Conservation (phyloP, 257 asterid species). For the Rubia yunnanensis region DNA sequence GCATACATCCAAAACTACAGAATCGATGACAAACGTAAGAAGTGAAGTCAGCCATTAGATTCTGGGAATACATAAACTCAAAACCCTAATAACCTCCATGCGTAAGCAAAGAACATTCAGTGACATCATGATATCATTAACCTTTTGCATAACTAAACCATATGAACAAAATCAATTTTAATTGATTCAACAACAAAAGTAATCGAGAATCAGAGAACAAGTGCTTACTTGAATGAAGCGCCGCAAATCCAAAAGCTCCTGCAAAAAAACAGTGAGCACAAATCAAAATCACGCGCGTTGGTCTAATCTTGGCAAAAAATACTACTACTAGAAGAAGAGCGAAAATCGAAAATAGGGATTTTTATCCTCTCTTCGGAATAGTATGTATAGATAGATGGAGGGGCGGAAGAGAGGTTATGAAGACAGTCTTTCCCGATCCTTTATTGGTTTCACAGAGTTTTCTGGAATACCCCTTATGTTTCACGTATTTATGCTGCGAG, state of each 20-base stretch:
- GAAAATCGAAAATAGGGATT: not conserved
- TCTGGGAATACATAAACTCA: too few species aligned
- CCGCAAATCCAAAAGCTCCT: slow-evolving; percentile 3
- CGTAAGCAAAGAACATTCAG: not conserved
- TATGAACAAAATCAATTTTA: not conserved
- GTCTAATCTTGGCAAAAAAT: slow-evolving; percentile 3
- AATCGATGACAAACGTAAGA: not conserved
- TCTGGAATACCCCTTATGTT: not conserved
- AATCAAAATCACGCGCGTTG: slow-evolving; percentile 10
- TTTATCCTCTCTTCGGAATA: not conserved
- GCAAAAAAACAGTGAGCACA: slow-evolving; percentile 11
- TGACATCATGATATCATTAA: not conserved
- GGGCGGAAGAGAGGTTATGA: not conserved
- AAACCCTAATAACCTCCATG: not conserved
- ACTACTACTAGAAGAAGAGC: not conserved
- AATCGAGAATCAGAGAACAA: not conserved
- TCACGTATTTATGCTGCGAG: not conserved
- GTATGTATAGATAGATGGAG: not conserved
- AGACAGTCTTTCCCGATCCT: not conserved
- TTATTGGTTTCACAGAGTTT: not conserved
- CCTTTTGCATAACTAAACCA: not conserved
- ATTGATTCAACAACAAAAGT: not conserved
- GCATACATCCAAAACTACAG: not conserved
- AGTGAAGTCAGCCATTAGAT: not conserved
- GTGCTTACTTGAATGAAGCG: not conserved